phyloP scores from a whole-genome alignment of 768 basidiomycete genomes.

The Dendrothele bispora region DNA sequence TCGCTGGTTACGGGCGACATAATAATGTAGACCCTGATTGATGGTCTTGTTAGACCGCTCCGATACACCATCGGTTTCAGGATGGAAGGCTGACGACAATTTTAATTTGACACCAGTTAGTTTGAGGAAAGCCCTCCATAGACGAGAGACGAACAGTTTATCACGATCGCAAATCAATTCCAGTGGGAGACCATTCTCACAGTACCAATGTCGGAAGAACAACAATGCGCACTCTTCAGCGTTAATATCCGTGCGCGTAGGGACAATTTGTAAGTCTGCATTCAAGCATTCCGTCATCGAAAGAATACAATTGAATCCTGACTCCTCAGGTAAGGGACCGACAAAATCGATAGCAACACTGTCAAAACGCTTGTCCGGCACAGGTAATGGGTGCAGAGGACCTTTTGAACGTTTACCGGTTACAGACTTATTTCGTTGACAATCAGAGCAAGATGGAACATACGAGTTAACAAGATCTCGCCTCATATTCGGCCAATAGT shows the following conservation, averaged over 20 bases:
- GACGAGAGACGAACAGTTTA: constrained; percentile 23
- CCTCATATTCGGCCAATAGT: too few species aligned
- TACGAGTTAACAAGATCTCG: too few species aligned
- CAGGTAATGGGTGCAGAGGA: too few species aligned
- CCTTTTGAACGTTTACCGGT: too few species aligned
- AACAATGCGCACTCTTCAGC: constrained; percentile 16
- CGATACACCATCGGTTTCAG: constrained; percentile 27
- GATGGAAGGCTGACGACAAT: constrained; percentile 29
- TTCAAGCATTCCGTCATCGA: constrained; percentile 23
- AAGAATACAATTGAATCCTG: constrained; percentile 22
- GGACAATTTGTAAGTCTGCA: constrained; percentile 12
- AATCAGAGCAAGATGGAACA: too few species aligned
- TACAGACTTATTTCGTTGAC: too few species aligned
- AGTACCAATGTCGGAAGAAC: constrained; percentile 19
- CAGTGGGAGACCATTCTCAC: constrained; percentile 21
- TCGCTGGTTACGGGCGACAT: constrained; percentile 16
- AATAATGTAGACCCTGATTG: constrained; percentile 13
- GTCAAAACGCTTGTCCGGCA: too few species aligned
- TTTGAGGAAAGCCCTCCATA: constrained; percentile 24
- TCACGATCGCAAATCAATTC: constrained; percentile 26
- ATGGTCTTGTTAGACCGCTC: constrained; percentile 23
- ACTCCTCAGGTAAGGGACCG: constrained; percentile 28
- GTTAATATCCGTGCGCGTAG: constrained; percentile 7
- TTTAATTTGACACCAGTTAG: constrained; percentile 18
- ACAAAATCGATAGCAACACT: too few species aligned